Evolutionary conservation across 2,329 filamentous ascomycete species (phyloP).

Genomic region (Aureobasidium sp.): DNA sequence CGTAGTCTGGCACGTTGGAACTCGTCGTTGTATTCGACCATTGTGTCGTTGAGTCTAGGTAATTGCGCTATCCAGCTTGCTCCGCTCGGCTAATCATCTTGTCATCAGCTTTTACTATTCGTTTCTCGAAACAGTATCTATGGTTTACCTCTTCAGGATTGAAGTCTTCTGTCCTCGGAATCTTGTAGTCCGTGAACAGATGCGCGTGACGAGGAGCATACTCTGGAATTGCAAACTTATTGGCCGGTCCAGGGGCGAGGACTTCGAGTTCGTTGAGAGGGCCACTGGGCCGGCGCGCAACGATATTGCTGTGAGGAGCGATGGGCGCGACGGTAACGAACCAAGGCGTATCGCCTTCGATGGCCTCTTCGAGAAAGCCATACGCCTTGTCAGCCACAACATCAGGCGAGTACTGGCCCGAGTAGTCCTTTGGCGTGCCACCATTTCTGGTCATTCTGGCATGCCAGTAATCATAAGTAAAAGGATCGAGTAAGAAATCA

Average conservation of each 20-base stretch:
- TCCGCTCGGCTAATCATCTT: constrained; percentile 28
- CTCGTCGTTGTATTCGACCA: constrained; percentile 42
- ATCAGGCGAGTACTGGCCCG: constrained; percentile 50
- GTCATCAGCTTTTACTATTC: neutral
- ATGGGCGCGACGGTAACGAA: constrained; percentile 26
- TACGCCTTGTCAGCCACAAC: constrained; percentile 52
- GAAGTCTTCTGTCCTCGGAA: constrained; percentile 49
- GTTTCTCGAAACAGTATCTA: neutral
- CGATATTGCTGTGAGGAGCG: constrained; percentile 24
- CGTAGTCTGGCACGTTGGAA: constrained; percentile 47
- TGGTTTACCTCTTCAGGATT: constrained; percentile 19
- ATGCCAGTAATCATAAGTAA: constrained; percentile 61
- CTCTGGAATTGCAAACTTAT: constrained; percentile 28
- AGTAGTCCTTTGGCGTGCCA: constrained; percentile 46
- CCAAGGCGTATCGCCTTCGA: constrained; percentile 20
- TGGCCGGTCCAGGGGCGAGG: constrained; percentile 1
- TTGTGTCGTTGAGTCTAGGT: constrained; percentile 32
- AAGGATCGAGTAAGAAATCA: constrained; percentile 50
- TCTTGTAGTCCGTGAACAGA: constrained; percentile 46
- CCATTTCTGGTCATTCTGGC: constrained; percentile 53
- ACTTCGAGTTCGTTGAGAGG: constrained; percentile 3
- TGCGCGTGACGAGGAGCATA: constrained; percentile 47
- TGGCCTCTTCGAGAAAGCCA: constrained; percentile 43
- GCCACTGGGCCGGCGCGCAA: neutral
- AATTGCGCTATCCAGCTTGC: constrained; percentile 43